Evolutionary conservation across 345 rosid species (phyloP).

Genomic region (Bruguiera gymnorhiza): DNA sequence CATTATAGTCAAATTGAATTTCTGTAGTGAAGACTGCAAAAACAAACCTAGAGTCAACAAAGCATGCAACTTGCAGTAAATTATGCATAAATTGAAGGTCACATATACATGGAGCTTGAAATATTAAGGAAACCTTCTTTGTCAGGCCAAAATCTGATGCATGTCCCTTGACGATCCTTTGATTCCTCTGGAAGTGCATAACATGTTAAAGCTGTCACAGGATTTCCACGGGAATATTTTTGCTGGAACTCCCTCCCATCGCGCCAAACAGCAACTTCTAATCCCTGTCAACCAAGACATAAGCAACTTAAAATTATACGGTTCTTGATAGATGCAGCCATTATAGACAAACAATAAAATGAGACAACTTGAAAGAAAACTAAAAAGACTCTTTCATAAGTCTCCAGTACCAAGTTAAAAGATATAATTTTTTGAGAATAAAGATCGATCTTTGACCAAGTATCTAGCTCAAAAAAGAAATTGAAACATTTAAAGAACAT

Average conservation of each 20-base stretch:
- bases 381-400: neutral
- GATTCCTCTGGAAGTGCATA: constrained; percentile 54
- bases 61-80: constrained; percentile 11
- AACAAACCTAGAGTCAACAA: constrained; percentile 9
- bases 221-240: constrained; percentile 88
- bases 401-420: neutral
- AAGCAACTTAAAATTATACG: neutral
- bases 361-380: neutral
- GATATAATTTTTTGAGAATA: neutral
- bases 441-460: neutral
- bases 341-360: neutral
- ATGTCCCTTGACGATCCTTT: constrained; percentile 61
- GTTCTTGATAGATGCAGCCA: too few species aligned
- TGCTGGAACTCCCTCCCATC: constrained; percentile 76
- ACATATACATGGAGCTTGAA: neutral
- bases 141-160: constrained; percentile 96
- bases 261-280: constrained; percentile 92
- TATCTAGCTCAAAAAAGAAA: neutral
- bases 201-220: constrained; percentile 52
- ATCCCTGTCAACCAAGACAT: constrained; percentile 41
- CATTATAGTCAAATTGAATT: constrained; percentile 81
- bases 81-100: constrained; percentile 11
- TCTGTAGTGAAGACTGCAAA: constrained; percentile 79
- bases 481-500: neutral
- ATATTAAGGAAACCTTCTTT: constrained; percentile 56